Evolutionary conservation across 805 yeast species (phyloP), one percentile per base, ranked within the genome.

Genomic region (Ogataea degrootiae): DNA sequence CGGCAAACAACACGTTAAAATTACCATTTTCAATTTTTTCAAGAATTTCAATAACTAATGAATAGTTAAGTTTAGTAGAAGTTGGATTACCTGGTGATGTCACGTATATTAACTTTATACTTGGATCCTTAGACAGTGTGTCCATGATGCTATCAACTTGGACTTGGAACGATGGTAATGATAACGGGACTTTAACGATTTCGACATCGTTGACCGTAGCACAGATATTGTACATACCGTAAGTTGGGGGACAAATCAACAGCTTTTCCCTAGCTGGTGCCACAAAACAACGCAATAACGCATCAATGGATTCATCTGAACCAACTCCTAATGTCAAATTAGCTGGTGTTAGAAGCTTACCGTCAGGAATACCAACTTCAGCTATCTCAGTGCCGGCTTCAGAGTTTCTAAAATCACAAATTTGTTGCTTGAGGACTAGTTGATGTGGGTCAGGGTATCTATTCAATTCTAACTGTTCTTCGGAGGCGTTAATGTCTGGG

Each of bases 21-120:
- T 68, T 60, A 5, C 66, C 68, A 38, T 73, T 69, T 45, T 65
- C 66, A 29, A 66, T 51, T 17, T 47, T 52, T 3, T 66, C 52
- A 45, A 84, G 61, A 2, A 87, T 59, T 45, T 71, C 61, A 43
- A 74, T 69, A 37, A 90, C 69, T 38, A 78, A 69, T 0, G 62
- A 63, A 7, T 75, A 71, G 17, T 76, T 71, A 40, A 92, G 64
- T 41, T 79, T 69, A 31, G 80, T 76, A 11, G 85, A 97, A 0
- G 99, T 92, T 35, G 99, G 99, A 65, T 94, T 94, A 36, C 99
- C 99, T 11, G 99, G 99, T 1, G 97, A 87, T 15, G 98, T 92
- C 52, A 92, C 69, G 63, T 88, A 92, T 2, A 86, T 74, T 49
- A 94, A 60, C 60, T 90, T 91, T 57, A 92, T 85, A 4, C 66